Evolutionary conservation across 768 basidiomycete genomes (phyloP).

Genomic region (Chalciporus chontae): DNA sequence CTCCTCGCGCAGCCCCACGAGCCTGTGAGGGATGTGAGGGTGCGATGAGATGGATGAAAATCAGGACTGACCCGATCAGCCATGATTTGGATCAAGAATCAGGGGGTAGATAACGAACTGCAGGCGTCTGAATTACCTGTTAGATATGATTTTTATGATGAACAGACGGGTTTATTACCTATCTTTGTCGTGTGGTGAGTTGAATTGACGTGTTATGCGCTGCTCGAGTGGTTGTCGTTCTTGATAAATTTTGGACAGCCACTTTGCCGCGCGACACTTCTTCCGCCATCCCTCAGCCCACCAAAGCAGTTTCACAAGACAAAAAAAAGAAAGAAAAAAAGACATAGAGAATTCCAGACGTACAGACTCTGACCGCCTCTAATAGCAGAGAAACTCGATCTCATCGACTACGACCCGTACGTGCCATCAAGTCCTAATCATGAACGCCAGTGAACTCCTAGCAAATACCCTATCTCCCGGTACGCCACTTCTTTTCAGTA

Average conservation of each 20-base stretch:
- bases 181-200: constrained; percentile 1
- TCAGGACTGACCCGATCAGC: constrained; percentile 30
- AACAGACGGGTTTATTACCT: constrained; percentile 12
- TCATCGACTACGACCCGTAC: constrained; percentile 24
- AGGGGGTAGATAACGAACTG: constrained; percentile 6
- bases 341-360: constrained; percentile 14
- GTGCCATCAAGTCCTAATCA: constrained; percentile 38
- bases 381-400: constrained; percentile 6
- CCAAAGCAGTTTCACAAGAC: constrained; percentile 4
- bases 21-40: constrained; percentile 42
- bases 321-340: constrained; percentile 3
- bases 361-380: constrained; percentile 9
- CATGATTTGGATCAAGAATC: constrained; percentile 22
- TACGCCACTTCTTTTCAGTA: constrained; percentile 38
- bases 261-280: constrained; percentile 29
- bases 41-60: background rate
- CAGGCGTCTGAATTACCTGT: constrained; percentile 14
- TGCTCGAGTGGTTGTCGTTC: constrained; percentile 7
- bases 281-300: constrained; percentile 26
- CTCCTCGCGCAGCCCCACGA: constrained; percentile 54
- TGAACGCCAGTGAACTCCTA: constrained; percentile 91
- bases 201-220: constrained; percentile 18
- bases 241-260: constrained; percentile 32
- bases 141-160: background rate
- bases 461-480: constrained; percentile 90